Percentiles rank a stretch among this genome's conserved stretches.
Evolutionary conservation across 192 early-diverging fungal species (phyloP).

Genomic region (Phlyctochytrium arcticum): DNA sequence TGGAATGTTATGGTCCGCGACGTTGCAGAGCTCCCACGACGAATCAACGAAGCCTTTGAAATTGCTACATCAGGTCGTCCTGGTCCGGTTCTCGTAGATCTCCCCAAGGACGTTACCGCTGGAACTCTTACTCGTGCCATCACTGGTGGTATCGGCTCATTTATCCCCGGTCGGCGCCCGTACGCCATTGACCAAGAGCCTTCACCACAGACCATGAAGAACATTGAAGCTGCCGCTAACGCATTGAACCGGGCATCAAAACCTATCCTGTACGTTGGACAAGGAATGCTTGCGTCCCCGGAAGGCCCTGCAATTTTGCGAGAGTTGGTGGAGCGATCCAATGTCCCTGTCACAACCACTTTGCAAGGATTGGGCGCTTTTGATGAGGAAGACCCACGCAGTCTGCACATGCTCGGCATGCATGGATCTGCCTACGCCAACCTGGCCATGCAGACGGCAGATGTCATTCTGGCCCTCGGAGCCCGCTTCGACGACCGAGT

Average conservation of each 20-base stretch:
- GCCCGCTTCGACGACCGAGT: slow-evolving; percentile 99
- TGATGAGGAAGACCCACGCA: slow-evolving; percentile 85
- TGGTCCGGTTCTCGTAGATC: slow-evolving; percentile 94
- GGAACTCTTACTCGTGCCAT: slow-evolving; percentile 81
- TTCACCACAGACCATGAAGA: slow-evolving; percentile 47
- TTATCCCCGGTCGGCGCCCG: slow-evolving; percentile 66
- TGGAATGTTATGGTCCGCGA: slow-evolving; percentile 99
- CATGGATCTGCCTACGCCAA: slow-evolving; percentile 98
- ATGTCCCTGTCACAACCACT: slow-evolving; percentile 98
- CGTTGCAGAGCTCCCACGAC: slow-evolving; percentile 89
- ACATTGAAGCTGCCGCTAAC: slow-evolving; percentile 70
- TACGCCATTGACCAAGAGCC: slow-evolving; percentile 39
- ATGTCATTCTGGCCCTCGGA: slow-evolving; percentile 91
- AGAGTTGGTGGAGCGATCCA: slow-evolving; percentile 79
- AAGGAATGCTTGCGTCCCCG: slow-evolving; percentile 78
- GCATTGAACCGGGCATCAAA: slow-evolving; percentile 83
- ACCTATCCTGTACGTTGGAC: slow-evolving; percentile 94
- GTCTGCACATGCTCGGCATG: slow-evolving; percentile 99
- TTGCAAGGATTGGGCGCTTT: slow-evolving; percentile 88
- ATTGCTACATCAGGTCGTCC: slow-evolving; percentile 94
- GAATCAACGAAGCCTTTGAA: slow-evolving; percentile 98
- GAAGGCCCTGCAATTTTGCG: slow-evolving; percentile 78
- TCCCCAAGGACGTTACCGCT: slow-evolving; percentile 98
- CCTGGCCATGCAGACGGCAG: slow-evolving; percentile 95
- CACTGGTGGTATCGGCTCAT: slow-evolving; percentile 46